Evolutionary conservation across 1,284 basidiomycete genomes (phyloP).

Genomic region (Cryptococcus wingfieldii): DNA sequence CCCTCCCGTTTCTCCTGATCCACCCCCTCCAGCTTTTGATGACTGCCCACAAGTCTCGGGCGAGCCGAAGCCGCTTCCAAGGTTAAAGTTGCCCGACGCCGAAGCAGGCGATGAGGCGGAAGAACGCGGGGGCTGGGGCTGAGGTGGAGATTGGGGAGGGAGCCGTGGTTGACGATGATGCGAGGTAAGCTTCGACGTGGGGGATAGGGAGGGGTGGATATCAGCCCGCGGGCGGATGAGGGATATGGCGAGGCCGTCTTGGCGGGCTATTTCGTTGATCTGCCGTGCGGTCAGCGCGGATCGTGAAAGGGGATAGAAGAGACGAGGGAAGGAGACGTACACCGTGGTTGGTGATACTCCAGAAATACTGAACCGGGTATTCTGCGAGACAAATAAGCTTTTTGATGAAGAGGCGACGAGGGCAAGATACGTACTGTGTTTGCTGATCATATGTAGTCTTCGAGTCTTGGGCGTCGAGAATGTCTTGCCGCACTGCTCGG

Average conservation of each 20-base stretch:
- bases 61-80: neutral
- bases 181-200: neutral
- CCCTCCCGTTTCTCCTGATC: neutral
- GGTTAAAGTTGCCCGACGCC: neutral
- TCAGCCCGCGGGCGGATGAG: conserved; percentile 33
- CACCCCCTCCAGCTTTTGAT: neutral
- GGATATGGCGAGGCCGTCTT: conserved; percentile 36
- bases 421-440: conserved; percentile 53
- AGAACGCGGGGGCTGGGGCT: neutral
- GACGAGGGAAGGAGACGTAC: too few species aligned
- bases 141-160: neutral
- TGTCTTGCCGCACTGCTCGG: conserved; percentile 56
- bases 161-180: neutral
- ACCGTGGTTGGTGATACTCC: conserved; percentile 80
- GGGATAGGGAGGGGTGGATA: neutral
- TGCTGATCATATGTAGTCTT: conserved; percentile 72
- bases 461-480: conserved; percentile 73
- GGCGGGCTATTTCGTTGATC: conserved; percentile 36
- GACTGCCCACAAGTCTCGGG: too few species aligned
- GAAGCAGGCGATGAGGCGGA: neutral
- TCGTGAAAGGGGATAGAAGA: neutral
- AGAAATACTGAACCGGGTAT: conserved; percentile 82
- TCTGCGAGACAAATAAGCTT: conserved; percentile 20
- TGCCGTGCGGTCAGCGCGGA: conserved; percentile 1
- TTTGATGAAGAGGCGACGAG: neutral